These are phyloP conservation scores for Botrytis elliptica DNA, from an alignment of 2,329 filamentous ascomycete genomes.

Conservation along the genomic window DNA sequence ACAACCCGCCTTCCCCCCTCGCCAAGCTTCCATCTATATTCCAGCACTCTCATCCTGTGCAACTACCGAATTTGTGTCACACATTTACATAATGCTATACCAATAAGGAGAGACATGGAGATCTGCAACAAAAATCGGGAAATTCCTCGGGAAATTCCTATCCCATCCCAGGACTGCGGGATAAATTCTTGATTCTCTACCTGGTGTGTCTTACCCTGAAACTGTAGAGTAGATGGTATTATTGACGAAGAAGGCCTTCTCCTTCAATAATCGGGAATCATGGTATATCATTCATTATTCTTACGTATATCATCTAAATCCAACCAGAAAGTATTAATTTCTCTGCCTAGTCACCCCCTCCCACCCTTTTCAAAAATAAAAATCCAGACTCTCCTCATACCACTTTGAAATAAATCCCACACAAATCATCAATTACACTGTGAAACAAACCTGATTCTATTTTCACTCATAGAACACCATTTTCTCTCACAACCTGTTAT, in stretches of 20 bases:
- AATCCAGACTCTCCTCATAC: accelerated
- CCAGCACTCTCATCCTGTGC: no score
- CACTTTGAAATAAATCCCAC: neutral
- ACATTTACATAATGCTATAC: neutral
- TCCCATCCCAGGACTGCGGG: neutral
- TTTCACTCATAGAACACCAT: neutral
- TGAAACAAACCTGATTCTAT: no score
- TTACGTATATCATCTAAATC: neutral
- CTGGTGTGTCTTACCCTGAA: no score
- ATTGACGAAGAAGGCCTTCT: no score
- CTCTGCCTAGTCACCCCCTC: no score
- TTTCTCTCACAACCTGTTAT: neutral
- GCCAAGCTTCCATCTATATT: slow-evolving; percentile 24
- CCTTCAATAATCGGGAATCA: neutral
- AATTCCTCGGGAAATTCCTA: no score
- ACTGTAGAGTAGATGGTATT: no score
- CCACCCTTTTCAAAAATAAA: neutral
- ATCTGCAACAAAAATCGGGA: neutral
- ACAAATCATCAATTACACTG: neutral
- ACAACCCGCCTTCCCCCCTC: neutral
- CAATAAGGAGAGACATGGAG: neutral
- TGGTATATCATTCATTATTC: neutral
- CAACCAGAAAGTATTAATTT: neutral
- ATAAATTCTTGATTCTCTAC: neutral
- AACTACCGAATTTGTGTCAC: neutral